A percentile compares a stretch with the other conserved stretches of the same genome.
These are phyloP conservation scores for Pseudonectria buxi DNA, from an alignment of 2,329 filamentous ascomycete genomes.

Conservation along the genomic window DNA sequence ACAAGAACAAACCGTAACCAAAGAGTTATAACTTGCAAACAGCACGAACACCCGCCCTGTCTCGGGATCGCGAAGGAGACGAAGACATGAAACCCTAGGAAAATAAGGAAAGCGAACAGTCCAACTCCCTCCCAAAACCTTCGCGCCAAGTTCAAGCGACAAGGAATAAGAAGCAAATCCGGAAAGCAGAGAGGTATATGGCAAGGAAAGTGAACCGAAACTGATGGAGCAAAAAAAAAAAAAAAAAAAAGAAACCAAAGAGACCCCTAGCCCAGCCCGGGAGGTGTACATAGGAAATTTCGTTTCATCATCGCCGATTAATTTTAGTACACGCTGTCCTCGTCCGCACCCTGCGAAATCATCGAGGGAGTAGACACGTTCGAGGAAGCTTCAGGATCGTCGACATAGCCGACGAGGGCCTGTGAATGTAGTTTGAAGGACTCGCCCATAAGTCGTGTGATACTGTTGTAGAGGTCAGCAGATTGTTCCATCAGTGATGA, in stretches of 20 bases:
- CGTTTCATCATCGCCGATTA: slow-evolving; percentile 43
- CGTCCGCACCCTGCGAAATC: slow-evolving; percentile 64
- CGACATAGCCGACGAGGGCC: slow-evolving; percentile 89
- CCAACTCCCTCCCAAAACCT: slow-evolving; percentile 24
- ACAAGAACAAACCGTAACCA: slow-evolving; percentile 13
- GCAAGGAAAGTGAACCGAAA: slow-evolving; percentile 14
- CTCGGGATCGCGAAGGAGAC: slow-evolving; percentile 30
- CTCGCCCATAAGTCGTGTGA: slow-evolving; percentile 94
- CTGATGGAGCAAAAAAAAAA: too few relatives aligned
- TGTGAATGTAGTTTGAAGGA: slow-evolving; percentile 96
- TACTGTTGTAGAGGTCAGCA: slow-evolving; percentile 43
- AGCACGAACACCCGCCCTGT: slow-evolving; percentile 29
- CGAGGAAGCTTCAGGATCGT: slow-evolving; percentile 66
- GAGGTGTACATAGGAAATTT: slow-evolving; percentile 37
- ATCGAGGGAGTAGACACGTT: slow-evolving; percentile 64
- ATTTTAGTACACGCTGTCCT: slow-evolving; percentile 65
- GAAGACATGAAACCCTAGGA: slow-evolving; percentile 18
- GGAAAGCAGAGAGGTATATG: slow-evolving; percentile 26
- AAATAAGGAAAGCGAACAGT: slow-evolving; percentile 20
- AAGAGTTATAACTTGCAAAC: slow-evolving; percentile 13
- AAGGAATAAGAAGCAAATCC: slow-evolving; percentile 25
- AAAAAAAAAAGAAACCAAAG: slow-evolving; percentile 22
- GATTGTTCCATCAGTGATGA: neutral
- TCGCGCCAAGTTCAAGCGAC: slow-evolving; percentile 15
- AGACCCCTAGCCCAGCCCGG: slow-evolving; percentile 14